Evolutionary conservation across 805 yeast genomes (phyloP), one percentile per base, ranked within the genome.

Genomic region (Zygotorulaspora florentina): DNA sequence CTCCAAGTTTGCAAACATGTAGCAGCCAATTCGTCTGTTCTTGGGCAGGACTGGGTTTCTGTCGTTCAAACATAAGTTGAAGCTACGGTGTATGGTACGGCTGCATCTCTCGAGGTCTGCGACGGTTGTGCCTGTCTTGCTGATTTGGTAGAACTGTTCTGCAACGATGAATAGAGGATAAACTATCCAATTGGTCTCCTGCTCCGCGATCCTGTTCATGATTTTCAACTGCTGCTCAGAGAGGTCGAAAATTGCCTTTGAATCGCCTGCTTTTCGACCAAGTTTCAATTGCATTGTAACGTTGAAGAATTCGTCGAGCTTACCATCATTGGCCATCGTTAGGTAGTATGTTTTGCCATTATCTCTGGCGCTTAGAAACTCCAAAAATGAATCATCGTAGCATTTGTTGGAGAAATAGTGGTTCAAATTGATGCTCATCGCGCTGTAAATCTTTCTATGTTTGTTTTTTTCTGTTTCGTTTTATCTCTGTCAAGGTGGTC

Each of bases 11-110:
- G 85, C 76, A 61, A 87, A 83, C 64, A 77, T 81, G 64, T 83
- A 86, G 15, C 85, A 81, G 40, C 83, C 85, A 51, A 66, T 64
- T 56, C 82, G 74, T 58, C 85, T 84, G 49, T 83, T 77, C 11
- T 56, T 55, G 0, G 39, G 41, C 16, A 63, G 39, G 23, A 75
- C 76, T n/a, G 78, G 75, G 49, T 80, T 80, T 47, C 90, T 75
- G 64, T 89, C 96, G 51, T 85, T 86, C 36, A 89, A 69, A 51
- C 95, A 86, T 3, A 85, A 60, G 47, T 84, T 86, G 67, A 87
- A 85, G 6, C 90, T 77, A 48, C 80, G 74, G 62, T 87, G 88
- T 44, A 88, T 72, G 2, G 83, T 73, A 49, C 81, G 70, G 0
- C 87, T 82, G 35, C 86, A 75, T 37, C 70, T 71, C 46, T 81